Evolutionary conservation across 306 rosid genomes (phyloP).

Genomic region (Acacia acuminata): DNA sequence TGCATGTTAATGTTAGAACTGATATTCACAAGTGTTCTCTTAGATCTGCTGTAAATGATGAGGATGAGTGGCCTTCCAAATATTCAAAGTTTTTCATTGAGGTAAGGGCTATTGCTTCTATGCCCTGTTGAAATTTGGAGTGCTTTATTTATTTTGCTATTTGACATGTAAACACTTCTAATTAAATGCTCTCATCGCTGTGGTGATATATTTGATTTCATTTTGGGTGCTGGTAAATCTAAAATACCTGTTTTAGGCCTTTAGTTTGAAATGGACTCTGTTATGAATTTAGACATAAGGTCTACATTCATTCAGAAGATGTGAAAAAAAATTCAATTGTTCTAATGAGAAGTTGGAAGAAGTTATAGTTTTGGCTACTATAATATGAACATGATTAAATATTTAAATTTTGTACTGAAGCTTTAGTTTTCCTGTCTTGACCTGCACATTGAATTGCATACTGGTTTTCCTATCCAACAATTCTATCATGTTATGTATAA

Average conservation of each 20-base stretch:
- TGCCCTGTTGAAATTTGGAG: background rate
- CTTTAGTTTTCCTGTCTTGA: background rate
- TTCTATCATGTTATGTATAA: conserved; percentile 3
- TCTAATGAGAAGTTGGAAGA: background rate
- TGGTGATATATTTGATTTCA: background rate
- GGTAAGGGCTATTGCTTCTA: conserved; percentile 41
- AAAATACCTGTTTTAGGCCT: background rate
- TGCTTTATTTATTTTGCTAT: conserved; percentile 21
- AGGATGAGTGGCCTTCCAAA: conserved; percentile 93
- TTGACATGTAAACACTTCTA: background rate
- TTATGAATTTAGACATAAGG: conserved; percentile 11
- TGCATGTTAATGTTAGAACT: background rate
- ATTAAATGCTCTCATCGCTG: conserved; percentile 14
- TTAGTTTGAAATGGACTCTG: background rate
- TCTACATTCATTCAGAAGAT: conserved; percentile 11
- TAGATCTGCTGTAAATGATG: conserved; percentile 89
- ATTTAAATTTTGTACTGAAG: conserved; percentile 10
- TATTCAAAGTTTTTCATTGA: conserved; percentile 80
- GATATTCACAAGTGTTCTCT: conserved; percentile 22
- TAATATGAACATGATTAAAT: conserved; percentile 8
- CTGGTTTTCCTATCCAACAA: conserved; percentile 6
- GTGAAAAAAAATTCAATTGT: background rate
- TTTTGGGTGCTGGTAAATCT: background rate
- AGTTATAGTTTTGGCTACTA: conserved; percentile 6
- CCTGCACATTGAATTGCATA: background rate